A percentile compares a stretch with the other conserved stretches of the same genome.
These are phyloP conservation scores for Kewa caespitosa DNA, from an alignment of 179 eudicot species.

Conservation along the genomic window DNA sequence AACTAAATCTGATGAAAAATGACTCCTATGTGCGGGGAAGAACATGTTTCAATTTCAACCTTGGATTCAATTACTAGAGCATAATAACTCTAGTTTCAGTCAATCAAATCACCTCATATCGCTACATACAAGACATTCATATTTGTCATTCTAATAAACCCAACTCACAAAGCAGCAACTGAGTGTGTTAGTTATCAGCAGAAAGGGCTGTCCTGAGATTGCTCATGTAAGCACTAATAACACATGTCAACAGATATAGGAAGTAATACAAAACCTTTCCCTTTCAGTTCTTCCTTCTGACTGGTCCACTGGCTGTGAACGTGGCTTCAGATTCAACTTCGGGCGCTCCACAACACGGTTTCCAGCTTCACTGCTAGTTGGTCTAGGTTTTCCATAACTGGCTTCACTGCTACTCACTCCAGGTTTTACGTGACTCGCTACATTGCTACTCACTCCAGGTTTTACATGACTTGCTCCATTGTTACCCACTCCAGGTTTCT, in stretches of 20 bases:
- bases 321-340: slow-evolving; percentile 77
- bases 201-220: not conserved
- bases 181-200: not conserved
- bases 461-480: slow-evolving; percentile 31
- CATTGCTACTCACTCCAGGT: slow-evolving; percentile 33
- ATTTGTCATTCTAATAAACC: not conserved
- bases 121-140: not conserved
- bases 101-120: not conserved
- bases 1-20: not conserved
- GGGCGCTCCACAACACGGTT: slow-evolving; percentile 63
- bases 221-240: not conserved
- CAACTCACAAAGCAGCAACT: not conserved
- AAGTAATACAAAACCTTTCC: slow-evolving; percentile 44
- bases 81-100: not conserved
- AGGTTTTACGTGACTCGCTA: slow-evolving; percentile 33
- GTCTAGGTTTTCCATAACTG: slow-evolving; percentile 35
- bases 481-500: slow-evolving; percentile 37
- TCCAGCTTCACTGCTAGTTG: slow-evolving; percentile 23
- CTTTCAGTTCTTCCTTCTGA: slow-evolving; percentile 41
- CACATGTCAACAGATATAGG: not conserved
- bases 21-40: not conserved
- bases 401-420: slow-evolving; percentile 34
- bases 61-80: not conserved
- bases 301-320: slow-evolving; percentile 64
- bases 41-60: not conserved